phyloP scores from a whole-genome alignment of 2,329 filamentous ascomycete species.

The Colletotrichum noveboracense region DNA sequence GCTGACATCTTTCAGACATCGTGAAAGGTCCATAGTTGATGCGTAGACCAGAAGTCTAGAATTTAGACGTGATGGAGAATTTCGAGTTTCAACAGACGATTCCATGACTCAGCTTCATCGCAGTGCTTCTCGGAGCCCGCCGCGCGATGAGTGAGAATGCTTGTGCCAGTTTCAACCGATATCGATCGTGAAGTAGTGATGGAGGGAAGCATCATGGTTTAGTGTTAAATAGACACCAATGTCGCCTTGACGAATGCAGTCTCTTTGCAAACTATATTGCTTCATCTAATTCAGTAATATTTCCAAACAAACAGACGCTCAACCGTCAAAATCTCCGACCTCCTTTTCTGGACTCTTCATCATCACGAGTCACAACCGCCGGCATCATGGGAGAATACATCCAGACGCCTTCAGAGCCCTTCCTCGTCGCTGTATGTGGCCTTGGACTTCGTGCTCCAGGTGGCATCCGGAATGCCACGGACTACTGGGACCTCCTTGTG shows the following conservation, averaged over 20 bases:
- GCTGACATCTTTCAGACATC: neutral
- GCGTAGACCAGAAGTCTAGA: neutral
- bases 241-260: neutral
- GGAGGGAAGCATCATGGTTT: accelerated
- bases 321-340: neutral
- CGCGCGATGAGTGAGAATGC: neutral
- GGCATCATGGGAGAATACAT: neutral
- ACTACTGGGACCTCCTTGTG: neutral
- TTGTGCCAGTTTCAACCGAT: accelerated
- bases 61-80: neutral
- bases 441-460: neutral
- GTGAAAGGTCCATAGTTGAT: neutral
- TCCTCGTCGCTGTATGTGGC: neutral
- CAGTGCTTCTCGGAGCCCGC: neutral
- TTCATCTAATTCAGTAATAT: neutral
- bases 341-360: neutral
- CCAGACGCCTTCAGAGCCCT: neutral
- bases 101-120: neutral
- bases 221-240: neutral
- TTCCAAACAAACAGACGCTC: neutral
- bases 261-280: neutral
- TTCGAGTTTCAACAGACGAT: neutral
- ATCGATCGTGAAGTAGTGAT: neutral
- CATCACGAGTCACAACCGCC: neutral
- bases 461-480: neutral